These are phyloP conservation scores for Polyporus arcularius DNA, from an alignment of 768 basidiomycete genomes.

Conservation along the genomic window DNA sequence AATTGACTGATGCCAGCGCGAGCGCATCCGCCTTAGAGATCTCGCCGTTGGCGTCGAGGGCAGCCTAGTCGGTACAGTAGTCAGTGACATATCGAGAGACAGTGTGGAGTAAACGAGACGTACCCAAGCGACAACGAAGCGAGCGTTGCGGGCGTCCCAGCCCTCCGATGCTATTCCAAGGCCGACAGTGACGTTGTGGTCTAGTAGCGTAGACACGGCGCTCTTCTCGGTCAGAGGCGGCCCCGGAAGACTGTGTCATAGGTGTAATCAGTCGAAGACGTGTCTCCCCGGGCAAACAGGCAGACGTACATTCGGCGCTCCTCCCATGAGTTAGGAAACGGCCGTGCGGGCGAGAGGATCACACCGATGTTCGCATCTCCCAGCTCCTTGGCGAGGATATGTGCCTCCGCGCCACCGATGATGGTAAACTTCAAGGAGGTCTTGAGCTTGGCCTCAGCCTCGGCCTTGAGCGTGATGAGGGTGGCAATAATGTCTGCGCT, in stretches of 20 bases:
- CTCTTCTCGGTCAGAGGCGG: slow-evolving; percentile 68
- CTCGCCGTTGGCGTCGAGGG: slow-evolving; percentile 28
- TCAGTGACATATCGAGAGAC: neutral
- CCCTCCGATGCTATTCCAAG: slow-evolving; percentile 58
- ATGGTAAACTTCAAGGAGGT: slow-evolving; percentile 50
- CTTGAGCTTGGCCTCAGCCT: slow-evolving; percentile 49
- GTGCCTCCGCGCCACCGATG: slow-evolving; percentile 63
- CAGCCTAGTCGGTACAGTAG: slow-evolving; percentile 10
- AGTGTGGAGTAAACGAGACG: neutral
- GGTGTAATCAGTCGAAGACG: neutral
- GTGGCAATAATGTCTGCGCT: slow-evolving; percentile 73
- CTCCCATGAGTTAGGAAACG: slow-evolving; percentile 78
- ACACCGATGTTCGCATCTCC: slow-evolving; percentile 69
- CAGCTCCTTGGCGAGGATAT: slow-evolving; percentile 72
- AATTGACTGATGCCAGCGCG: slow-evolving; percentile 42
- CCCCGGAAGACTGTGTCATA: slow-evolving; percentile 56
- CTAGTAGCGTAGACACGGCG: slow-evolving; percentile 59
- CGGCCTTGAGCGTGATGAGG: slow-evolving; percentile 62
- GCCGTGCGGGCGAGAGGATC: slow-evolving; percentile 62
- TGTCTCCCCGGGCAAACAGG: neutral
- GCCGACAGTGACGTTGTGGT: slow-evolving; percentile 72
- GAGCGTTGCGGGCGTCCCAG: slow-evolving; percentile 74
- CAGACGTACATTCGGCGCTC: slow-evolving; percentile 54
- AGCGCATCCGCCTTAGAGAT: slow-evolving; percentile 35
- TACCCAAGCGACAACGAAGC: slow-evolving; percentile 85